Evolutionary conservation across 2,329 filamentous ascomycete genomes (phyloP).

Genomic region (Lecanicillium sp.): DNA sequence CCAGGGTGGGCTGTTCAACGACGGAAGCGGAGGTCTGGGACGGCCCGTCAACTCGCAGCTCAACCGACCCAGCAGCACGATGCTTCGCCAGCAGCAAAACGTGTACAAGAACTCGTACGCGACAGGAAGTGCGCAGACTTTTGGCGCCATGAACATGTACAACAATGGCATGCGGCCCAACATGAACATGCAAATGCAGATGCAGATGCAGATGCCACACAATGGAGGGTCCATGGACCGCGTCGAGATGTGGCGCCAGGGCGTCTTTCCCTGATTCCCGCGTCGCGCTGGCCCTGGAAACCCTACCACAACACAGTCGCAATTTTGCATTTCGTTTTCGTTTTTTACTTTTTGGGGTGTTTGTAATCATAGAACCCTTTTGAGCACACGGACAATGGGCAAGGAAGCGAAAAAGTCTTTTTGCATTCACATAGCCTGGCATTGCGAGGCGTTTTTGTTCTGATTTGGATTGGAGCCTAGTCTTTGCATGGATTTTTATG

Average conservation of each 20-base stretch:
- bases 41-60: slow-evolving; percentile 17
- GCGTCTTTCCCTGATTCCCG: slow-evolving; percentile 30
- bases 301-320: neutral
- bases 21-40: slow-evolving; percentile 39
- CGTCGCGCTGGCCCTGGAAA: no score
- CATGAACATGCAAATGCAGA: slow-evolving; percentile 19
- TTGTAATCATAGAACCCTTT: neutral
- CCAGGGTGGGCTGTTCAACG: slow-evolving; percentile 49
- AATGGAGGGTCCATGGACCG: slow-evolving; percentile 27
- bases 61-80: slow-evolving; percentile 19
- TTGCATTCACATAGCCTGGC: slow-evolving; percentile 11
- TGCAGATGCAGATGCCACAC: slow-evolving; percentile 19
- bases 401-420: neutral
- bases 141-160: slow-evolving; percentile 5
- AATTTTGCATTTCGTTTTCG: neutral
- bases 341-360: neutral
- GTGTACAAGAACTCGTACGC: slow-evolving; percentile 13
- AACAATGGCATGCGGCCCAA: slow-evolving; percentile 15
- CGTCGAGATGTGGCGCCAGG: slow-evolving; percentile 39
- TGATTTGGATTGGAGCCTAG: neutral
- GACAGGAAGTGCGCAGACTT: neutral
- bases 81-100: neutral
- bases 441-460: slow-evolving; percentile 15
- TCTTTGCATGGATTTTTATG: neutral
- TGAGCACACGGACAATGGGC: neutral